Percentiles rank a stretch among this genome's conserved stretches.
phyloP scores from a whole-genome alignment of 495 filamentous ascomycete species.

The Apiosordaria backusii region DNA sequence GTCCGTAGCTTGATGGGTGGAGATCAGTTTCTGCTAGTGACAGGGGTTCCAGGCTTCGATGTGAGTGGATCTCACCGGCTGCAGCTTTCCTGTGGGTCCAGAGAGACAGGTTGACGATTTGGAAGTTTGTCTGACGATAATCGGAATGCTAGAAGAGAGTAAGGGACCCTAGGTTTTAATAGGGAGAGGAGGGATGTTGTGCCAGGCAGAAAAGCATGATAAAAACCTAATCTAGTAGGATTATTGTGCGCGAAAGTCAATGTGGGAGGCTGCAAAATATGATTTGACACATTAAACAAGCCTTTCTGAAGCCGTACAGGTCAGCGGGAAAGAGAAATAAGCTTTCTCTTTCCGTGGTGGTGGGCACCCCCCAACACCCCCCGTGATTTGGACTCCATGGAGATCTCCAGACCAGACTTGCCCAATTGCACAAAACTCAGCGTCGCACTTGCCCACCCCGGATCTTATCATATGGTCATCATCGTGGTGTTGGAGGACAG shows the following conservation, averaged over 20 bases:
- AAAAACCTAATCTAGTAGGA: not conserved
- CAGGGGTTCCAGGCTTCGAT: constrained; percentile 1
- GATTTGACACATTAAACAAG: not conserved
- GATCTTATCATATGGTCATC: not conserved
- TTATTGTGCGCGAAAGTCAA: not conserved
- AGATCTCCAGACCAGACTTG: not conserved
- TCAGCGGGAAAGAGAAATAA: constrained; percentile 4
- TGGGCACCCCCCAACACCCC: not conserved
- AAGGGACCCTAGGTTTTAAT: not conserved
- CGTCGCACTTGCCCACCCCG: not conserved
- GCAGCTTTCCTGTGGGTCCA: not conserved
- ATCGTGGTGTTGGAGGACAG: not conserved
- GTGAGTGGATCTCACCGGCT: constrained; percentile 7
- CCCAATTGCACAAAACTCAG: not conserved
- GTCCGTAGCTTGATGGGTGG: not conserved
- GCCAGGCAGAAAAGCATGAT: not conserved
- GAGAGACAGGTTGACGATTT: not conserved
- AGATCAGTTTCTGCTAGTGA: not conserved
- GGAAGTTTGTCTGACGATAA: not conserved
- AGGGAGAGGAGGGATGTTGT: not conserved
- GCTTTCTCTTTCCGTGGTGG: constrained; percentile 1
- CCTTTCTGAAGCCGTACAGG: not conserved
- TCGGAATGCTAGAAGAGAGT: not conserved
- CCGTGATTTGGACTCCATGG: not conserved
- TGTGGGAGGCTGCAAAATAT: not conserved